These are phyloP conservation scores for Schizopora paradoxa DNA, from an alignment of 1,284 basidiomycete genomes.

Conservation along the genomic window DNA sequence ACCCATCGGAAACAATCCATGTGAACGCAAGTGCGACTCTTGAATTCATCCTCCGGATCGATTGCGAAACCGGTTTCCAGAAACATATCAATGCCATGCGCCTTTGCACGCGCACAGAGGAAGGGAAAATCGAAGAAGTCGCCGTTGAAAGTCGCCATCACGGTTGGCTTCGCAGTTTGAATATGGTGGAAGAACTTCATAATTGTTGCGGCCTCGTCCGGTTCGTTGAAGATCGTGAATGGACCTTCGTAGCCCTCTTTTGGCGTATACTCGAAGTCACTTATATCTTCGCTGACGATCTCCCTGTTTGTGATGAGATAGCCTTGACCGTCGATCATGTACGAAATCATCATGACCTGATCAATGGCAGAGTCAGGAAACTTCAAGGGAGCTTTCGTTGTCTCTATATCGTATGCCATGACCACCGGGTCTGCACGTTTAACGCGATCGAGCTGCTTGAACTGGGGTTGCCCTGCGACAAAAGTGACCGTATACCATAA, in stretches of 20 bases:
- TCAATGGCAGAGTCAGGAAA: slow-evolving; percentile 96
- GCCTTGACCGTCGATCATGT: slow-evolving; percentile 96
- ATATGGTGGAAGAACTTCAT: slow-evolving; percentile 92
- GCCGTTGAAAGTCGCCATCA: slow-evolving; percentile 98
- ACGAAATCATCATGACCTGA: slow-evolving; percentile 99
- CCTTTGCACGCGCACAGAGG: slow-evolving; percentile 82
- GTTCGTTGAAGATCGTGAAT: slow-evolving; percentile 94
- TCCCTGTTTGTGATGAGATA: slow-evolving; percentile 98
- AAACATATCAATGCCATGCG: slow-evolving; percentile 95
- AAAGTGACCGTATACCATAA: slow-evolving; percentile 94
- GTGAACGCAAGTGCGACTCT: slow-evolving; percentile 89
- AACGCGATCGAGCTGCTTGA: slow-evolving; percentile 80
- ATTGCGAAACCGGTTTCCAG: slow-evolving; percentile 90
- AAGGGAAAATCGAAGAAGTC: slow-evolving; percentile 99
- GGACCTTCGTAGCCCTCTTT: slow-evolving; percentile 98
- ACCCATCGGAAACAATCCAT: slow-evolving; percentile 99
- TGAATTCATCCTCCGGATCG: slow-evolving; percentile 94
- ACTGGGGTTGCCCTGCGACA: slow-evolving; percentile 73
- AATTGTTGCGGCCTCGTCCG: slow-evolving; percentile 83
- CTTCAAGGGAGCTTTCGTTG: slow-evolving; percentile 96
- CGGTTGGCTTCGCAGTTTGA: slow-evolving; percentile 88
- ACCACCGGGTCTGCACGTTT: slow-evolving; percentile 99
- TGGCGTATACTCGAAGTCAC: slow-evolving; percentile 98
- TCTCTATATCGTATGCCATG: slow-evolving; percentile 99
- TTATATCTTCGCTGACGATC: slow-evolving; percentile 96